These are phyloP conservation scores for Ceratobasidium sp. DNA, from an alignment of 1,284 basidiomycete species.

Conservation along the genomic window DNA sequence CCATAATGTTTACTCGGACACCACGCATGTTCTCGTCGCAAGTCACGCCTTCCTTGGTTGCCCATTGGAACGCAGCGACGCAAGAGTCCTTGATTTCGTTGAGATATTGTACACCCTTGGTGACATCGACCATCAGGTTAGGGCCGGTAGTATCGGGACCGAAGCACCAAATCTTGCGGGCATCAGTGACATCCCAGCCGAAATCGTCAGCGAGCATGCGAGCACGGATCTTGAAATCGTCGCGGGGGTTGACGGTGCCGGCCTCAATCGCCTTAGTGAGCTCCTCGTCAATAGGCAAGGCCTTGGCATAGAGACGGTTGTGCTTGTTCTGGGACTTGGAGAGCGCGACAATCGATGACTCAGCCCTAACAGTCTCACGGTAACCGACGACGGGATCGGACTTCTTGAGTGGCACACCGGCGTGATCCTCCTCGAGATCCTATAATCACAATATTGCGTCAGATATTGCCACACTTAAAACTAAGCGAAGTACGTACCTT, in stretches of 20 bases:
- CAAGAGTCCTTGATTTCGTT: constrained; percentile 99
- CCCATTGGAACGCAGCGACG: constrained; percentile 99
- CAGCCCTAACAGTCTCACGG: constrained; percentile 94
- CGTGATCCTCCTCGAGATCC: constrained; percentile 99
- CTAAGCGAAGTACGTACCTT: constrained; percentile 64
- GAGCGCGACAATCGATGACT: constrained; percentile 94
- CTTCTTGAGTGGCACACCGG: constrained; percentile 98
- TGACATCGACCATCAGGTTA: constrained; percentile 96
- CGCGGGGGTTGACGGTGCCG: constrained; percentile 87
- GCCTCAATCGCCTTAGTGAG: constrained; percentile 91
- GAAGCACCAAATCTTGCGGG: constrained; percentile 99
- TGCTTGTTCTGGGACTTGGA: constrained; percentile 99
- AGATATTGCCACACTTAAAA: background rate
- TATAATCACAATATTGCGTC: constrained; percentile 46
- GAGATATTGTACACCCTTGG: constrained; percentile 98
- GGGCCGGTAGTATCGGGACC: constrained; percentile 98
- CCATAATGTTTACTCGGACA: constrained; percentile 93
- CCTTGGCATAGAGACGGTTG: constrained; percentile 97
- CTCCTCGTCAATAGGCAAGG: constrained; percentile 92
- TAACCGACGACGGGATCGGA: constrained; percentile 99
- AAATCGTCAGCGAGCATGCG: constrained; percentile 95
- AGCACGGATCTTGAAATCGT: constrained; percentile 97
- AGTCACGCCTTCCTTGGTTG: constrained; percentile 96
- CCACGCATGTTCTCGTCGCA: constrained; percentile 99
- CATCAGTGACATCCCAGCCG: constrained; percentile 99